These are phyloP conservation scores for Lepidium didymum DNA, from an alignment of 345 rosid species.

Conservation along the genomic window DNA sequence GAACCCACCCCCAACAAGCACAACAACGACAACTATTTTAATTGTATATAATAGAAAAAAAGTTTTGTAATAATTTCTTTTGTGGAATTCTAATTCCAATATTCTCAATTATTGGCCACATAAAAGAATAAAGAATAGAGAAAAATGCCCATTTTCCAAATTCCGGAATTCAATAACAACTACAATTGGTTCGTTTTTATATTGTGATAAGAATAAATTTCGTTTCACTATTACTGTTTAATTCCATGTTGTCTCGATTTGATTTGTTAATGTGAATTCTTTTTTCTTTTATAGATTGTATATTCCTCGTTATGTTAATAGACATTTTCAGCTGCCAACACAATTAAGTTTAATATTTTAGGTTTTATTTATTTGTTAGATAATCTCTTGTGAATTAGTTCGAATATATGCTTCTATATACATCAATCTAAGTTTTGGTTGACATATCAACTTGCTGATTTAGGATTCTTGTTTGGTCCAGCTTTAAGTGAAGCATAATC, in stretches of 20 bases:
- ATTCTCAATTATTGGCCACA: conserved; percentile 31
- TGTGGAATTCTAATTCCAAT: conserved; percentile 27
- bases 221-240: conserved; percentile 11
- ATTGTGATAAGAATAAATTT: conserved; percentile 6
- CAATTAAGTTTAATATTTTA: background rate
- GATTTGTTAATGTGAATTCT: conserved; percentile 5
- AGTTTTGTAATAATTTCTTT: conserved; percentile 9
- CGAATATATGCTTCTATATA: conserved; percentile 28
- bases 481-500: conserved; percentile 15
- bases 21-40: conserved; percentile 4
- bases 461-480: conserved; percentile 21
- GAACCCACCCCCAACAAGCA: conserved; percentile 15
- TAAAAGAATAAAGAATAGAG: conserved; percentile 14
- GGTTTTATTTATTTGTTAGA: background rate
- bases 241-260: conserved; percentile 17
- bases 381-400: conserved; percentile 1
- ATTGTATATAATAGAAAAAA: background rate
- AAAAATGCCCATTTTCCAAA: conserved; percentile 18
- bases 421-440: conserved; percentile 12
- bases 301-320: conserved; percentile 19
- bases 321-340: background rate
- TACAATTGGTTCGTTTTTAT: conserved; percentile 1
- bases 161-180: conserved; percentile 8
- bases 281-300: conserved; percentile 8
- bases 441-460: conserved; percentile 18